Conservation (phyloP, 1,284 basidiomycete genomes). For the Ceratobasidium sp. region DNA sequence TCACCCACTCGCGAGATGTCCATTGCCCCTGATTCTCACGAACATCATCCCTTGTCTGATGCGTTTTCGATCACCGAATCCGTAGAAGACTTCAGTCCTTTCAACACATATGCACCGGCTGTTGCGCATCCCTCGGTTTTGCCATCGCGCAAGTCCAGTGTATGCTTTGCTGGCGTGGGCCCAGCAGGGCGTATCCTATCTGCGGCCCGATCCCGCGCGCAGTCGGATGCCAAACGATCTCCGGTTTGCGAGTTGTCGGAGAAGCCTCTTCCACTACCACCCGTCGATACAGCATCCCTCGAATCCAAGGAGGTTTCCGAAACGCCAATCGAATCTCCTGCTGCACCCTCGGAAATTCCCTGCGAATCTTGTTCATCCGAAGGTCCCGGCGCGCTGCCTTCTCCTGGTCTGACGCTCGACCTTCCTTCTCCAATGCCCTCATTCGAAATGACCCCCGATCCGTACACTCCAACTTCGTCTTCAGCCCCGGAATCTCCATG, state of each 20-base stretch:
- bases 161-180: conserved; percentile 24
- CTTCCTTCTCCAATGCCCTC: not conserved
- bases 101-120: conserved; percentile 9
- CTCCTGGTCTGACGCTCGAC: not conserved
- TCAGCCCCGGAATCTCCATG: conserved; percentile 1
- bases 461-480: conserved; percentile 11
- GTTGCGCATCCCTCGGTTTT: not conserved
- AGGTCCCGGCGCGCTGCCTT: not conserved
- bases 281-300: not conserved
- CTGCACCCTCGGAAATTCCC: not conserved
- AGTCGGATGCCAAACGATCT: conserved; percentile 7
- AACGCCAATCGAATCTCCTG: not conserved
- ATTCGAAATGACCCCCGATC: not conserved
- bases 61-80: conserved; percentile 27
- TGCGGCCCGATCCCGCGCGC: not conserved
- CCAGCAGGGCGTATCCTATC: not conserved
- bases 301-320: conserved; percentile 3
- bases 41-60: not conserved
- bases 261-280: conserved; percentile 22
- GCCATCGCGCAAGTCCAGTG: conserved; percentile 29
- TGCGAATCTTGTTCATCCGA: not conserved
- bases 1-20: not conserved
- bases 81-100: conserved; percentile 21
- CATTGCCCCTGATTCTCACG: not conserved
- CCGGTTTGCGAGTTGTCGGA: not conserved